Conservation (phyloP, 2,329 filamentous ascomycete genomes). For the Exophiala oligosperma region DNA sequence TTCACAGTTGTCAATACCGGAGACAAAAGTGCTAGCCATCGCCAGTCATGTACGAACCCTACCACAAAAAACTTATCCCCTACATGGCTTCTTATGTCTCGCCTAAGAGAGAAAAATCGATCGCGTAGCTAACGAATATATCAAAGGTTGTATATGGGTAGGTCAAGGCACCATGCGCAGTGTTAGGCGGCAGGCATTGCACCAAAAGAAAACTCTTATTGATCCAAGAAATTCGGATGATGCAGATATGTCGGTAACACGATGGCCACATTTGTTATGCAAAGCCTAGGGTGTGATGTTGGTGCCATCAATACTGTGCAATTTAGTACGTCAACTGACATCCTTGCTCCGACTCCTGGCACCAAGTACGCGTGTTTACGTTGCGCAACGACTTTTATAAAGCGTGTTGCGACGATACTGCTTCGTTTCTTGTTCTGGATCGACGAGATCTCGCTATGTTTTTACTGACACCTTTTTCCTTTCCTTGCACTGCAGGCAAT, state of each 20-base stretch:
- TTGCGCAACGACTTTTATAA: too few species aligned
- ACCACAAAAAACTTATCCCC: not conserved
- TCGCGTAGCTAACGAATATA: conserved; percentile 32
- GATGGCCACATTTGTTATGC: conserved; percentile 92
- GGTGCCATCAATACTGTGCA: conserved; percentile 94
- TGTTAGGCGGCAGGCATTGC: not conserved
- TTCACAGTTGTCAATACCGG: conserved; percentile 46
- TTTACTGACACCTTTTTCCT: too few species aligned
- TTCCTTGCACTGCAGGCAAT: conserved; percentile 63
- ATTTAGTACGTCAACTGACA: conserved; percentile 68
- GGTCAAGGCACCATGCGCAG: conserved; percentile 36
- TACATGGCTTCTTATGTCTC: not conserved
- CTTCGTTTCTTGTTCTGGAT: too few species aligned
- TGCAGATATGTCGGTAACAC: conserved; percentile 94
- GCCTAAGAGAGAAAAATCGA: not conserved
- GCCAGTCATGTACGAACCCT: conserved; percentile 82
- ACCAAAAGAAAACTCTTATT: not conserved
- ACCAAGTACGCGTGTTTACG: not conserved
- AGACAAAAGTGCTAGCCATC: conserved; percentile 76
- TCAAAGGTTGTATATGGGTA: conserved; percentile 72
- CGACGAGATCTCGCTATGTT: not conserved
- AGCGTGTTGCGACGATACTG: too few species aligned
- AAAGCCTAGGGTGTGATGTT: conserved; percentile 90
- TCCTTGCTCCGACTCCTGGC: not conserved
- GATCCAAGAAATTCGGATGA: not conserved